A percentile compares a stretch with the other conserved stretches of the same genome.
Conservation (phyloP, 495 filamentous ascomycete species). For the Hyaloscypha finlandica region DNA sequence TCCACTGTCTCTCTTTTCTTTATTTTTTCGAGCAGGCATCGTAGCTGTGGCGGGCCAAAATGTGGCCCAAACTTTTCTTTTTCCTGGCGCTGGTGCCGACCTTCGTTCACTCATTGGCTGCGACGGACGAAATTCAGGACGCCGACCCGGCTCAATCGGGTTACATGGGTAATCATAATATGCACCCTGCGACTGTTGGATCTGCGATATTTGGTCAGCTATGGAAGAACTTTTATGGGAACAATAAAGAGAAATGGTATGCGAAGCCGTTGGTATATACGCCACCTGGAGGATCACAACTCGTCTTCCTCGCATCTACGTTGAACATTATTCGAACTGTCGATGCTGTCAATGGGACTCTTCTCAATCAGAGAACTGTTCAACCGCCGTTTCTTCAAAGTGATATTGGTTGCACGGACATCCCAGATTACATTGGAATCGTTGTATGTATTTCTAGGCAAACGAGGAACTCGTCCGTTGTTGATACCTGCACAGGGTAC, state of each 20-base stretch:
- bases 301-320: conserved; percentile 47
- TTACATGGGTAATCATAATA: conserved; percentile 48
- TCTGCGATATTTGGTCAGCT: conserved; percentile 38
- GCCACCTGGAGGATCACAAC: conserved; percentile 39
- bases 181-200: conserved; percentile 43
- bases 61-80: conserved; percentile 4
- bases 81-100: conserved; percentile 16
- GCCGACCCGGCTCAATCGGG: conserved; percentile 45
- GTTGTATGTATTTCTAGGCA: conserved; percentile 23
- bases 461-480: conserved; percentile 31
- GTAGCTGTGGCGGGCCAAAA: not conserved
- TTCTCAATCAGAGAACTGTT: conserved; percentile 42
- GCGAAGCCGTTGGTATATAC: conserved; percentile 52
- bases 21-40: no score
- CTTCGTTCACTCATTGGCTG: conserved; percentile 24
- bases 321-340: conserved; percentile 49
- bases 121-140: conserved; percentile 42
- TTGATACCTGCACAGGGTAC: conserved; percentile 26
- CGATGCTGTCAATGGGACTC: conserved; percentile 47
- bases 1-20: no score
- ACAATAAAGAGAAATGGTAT: conserved; percentile 36
- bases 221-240: conserved; percentile 34
- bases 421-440: conserved; percentile 46
- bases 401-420: conserved; percentile 47
- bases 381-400: conserved; percentile 46